phyloP scores from a whole-genome alignment of 805 yeast genomes.

The Blastobotrys peoriensis region DNA sequence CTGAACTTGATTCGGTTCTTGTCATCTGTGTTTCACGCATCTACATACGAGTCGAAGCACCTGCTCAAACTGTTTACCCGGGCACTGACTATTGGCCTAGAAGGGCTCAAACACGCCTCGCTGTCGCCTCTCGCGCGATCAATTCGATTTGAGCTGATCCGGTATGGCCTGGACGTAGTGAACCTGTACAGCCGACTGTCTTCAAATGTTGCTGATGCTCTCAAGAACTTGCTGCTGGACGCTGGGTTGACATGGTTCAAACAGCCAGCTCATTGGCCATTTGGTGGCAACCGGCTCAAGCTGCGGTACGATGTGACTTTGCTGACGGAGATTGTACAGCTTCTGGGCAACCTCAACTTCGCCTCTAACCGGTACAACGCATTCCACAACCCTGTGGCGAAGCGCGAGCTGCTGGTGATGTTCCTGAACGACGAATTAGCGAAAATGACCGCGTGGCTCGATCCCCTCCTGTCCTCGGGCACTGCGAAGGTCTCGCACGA shows the following conservation, averaged over 20 bases:
- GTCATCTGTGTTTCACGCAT: slow-evolving; percentile 72
- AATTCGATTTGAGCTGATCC: slow-evolving; percentile 65
- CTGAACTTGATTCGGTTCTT: slow-evolving; percentile 59
- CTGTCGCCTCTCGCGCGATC: slow-evolving; percentile 77
- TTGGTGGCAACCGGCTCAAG: slow-evolving; percentile 72
- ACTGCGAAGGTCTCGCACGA: slow-evolving; percentile 1
- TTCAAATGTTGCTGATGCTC: slow-evolving; percentile 38
- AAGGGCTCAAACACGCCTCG: slow-evolving; percentile 62
- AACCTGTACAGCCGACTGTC: slow-evolving; percentile 46
- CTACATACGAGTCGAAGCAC: slow-evolving; percentile 64
- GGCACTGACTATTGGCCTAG: slow-evolving; percentile 35
- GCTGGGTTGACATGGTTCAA: slow-evolving; percentile 79
- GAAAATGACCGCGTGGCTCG: slow-evolving; percentile 70
- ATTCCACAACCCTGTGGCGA: slow-evolving; percentile 26
- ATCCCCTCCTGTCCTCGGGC: slow-evolving; percentile 43
- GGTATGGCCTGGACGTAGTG: slow-evolving; percentile 61
- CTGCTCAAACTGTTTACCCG: slow-evolving; percentile 63
- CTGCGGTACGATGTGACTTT: slow-evolving; percentile 62
- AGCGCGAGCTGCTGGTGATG: slow-evolving; percentile 49
- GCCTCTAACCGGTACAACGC: slow-evolving; percentile 9
- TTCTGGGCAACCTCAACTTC: slow-evolving; percentile 23
- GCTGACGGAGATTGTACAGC: slow-evolving; percentile 46
- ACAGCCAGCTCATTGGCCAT: slow-evolving; percentile 61
- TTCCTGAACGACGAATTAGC: slow-evolving; percentile 74
- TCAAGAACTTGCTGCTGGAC: slow-evolving; percentile 51